Base-by-base conservation (phyloP, 805 yeast species). In the Blastobotrys terrestris region DNA sequence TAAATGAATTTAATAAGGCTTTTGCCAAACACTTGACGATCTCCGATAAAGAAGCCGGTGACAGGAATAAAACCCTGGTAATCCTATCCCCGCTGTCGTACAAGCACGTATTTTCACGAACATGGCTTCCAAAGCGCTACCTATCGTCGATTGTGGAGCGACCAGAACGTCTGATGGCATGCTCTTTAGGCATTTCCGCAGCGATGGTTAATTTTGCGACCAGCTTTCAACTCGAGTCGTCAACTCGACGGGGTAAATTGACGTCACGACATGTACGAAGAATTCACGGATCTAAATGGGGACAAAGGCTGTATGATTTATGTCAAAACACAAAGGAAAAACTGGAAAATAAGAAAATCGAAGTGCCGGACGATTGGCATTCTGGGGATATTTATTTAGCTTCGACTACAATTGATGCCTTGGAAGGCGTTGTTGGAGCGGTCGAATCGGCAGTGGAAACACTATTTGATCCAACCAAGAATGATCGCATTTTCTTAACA, bases 361-460 rank as follows among this genome's bases (percentile, higher is more conserved):
- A 87, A 66, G 89, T 87, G 1, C 95, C 95, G 0, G 84, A 78
- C 3, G 78, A 77, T 40, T 87, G 95, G 95, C 85, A 86, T 54
- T 77, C 85, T 1, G 94, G 94, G 13, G 96, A 87, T 63, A 85
- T 88, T 31, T 87, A 87, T 63, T 64, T 87, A 35, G 18, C 21
- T 16, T 19, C 83, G 16, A 77, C 75, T 18, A 84, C 95, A 0
- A 65, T 84, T 3, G 77, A 76, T 22, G 95, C 95, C 0, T 67
- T 87, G 5, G 84, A 83, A 57, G 95, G 95, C 2, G 88, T 83
- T 0, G 72, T 87, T 19, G 92, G 90, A 0, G 83, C 94, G 0
- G 72, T 87, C 2, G 94, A 87, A 64, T 72, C 78, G 0, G 90
- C 85, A 1, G 73, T 86, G 0, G 94, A 87, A 62, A 64, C 73